Conservation (phyloP, 371 early-diverging fungal genomes). For the Batkoa obscura region DNA sequence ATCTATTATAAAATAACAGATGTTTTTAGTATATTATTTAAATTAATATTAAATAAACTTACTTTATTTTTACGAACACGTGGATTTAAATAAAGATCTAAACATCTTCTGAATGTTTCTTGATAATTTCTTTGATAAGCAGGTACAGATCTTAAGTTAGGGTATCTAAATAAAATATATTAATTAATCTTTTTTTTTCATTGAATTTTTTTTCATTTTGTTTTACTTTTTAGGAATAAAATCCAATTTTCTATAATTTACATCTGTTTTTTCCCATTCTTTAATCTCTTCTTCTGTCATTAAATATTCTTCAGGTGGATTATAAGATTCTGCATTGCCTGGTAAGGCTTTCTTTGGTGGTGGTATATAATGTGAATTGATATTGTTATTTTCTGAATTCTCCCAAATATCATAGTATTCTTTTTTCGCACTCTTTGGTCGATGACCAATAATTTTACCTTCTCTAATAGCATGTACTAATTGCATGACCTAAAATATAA, state of each 20-base stretch:
- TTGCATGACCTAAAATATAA: conserved; percentile 48
- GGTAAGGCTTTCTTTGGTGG: conserved; percentile 84
- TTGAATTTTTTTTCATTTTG: no score
- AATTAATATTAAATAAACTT: conserved; percentile 7
- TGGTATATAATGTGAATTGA: conserved; percentile 46
- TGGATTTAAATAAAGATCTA: conserved; percentile 92
- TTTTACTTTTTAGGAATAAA: conserved; percentile 64
- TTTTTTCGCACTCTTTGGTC: conserved; percentile 25
- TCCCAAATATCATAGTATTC: conserved; percentile 72
- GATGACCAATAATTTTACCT: conserved; percentile 58
- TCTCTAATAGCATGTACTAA: conserved; percentile 84
- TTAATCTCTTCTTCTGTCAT: conserved; percentile 57
- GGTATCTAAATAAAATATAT: conserved; percentile 15
- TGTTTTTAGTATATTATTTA: no score
- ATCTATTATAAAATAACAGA: conserved; percentile 17
- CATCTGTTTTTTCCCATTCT: conserved; percentile 56
- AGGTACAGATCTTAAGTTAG: conserved; percentile 64
- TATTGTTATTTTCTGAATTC: conserved; percentile 23
- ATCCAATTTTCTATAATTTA: conserved; percentile 57
- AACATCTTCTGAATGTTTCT: conserved; percentile 87
- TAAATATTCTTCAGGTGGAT: conserved; percentile 94
- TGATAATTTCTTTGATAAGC: conserved; percentile 70
- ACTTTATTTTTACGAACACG: conserved; percentile 66
- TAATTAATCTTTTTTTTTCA: no score
- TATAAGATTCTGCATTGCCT: conserved; percentile 85